Conservation (phyloP, 164 flowering plant species). For the Nymphaea thermarum region DNA sequence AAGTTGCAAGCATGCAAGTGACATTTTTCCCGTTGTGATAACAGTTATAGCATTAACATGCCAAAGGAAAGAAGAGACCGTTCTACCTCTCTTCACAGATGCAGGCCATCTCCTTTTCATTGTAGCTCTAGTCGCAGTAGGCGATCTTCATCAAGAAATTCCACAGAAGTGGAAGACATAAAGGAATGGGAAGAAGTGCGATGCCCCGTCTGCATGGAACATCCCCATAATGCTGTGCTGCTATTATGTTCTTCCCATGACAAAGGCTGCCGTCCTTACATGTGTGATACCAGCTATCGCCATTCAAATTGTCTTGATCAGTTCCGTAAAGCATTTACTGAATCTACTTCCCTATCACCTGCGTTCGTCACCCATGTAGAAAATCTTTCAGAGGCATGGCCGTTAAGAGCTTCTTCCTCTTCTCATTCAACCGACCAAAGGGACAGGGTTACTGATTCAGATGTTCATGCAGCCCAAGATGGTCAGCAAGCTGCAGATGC, state of each 20-base stretch:
- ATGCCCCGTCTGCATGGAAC: conserved; percentile 98
- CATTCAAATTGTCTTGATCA: conserved; percentile 92
- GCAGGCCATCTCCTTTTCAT: conserved; percentile 49
- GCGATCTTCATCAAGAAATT: conserved; percentile 22
- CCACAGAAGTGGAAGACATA: conserved; percentile 23
- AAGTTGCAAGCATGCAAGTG: no score
- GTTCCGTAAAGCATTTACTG: conserved; percentile 45
- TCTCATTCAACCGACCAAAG: no score
- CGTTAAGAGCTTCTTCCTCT: background rate
- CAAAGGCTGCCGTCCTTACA: conserved; percentile 86
- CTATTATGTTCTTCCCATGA: conserved; percentile 68
- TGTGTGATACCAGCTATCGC: conserved; percentile 90
- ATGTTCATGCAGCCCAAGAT: background rate
- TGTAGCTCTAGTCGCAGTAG: conserved; percentile 40
- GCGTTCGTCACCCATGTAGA: conserved; percentile 9
- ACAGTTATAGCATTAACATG: conserved; percentile 19
- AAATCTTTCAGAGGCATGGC: conserved; percentile 9
- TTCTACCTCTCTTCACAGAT: conserved; percentile 40
- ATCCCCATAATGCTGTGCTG: conserved; percentile 89
- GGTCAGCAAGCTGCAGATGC: background rate
- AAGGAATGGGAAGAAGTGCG: conserved; percentile 89
- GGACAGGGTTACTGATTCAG: background rate
- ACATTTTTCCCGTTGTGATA: no score
- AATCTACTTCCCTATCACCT: conserved; percentile 3
- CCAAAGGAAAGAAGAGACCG: conserved; percentile 67